Percentiles rank a stretch among this genome's conserved stretches.
phyloP scores from a whole-genome alignment of 2,329 filamentous ascomycete genomes.

The Trichoderma afroharzianum region DNA sequence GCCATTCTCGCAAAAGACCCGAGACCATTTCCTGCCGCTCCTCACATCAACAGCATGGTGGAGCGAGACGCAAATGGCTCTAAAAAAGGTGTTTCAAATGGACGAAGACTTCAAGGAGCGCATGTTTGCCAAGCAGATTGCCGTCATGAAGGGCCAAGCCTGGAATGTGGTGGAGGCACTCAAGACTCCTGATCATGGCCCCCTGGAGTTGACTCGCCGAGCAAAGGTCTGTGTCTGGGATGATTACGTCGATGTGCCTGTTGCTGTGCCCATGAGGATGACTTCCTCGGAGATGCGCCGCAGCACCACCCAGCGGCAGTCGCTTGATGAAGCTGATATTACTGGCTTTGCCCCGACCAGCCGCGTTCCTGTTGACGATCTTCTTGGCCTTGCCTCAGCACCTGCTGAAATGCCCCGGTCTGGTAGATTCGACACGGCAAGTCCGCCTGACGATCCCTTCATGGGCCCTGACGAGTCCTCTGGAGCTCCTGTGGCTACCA shows the following conservation, averaged over 20 bases:
- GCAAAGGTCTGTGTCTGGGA: constrained; percentile 97
- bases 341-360: constrained; percentile 35
- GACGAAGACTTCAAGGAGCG: constrained; percentile 96
- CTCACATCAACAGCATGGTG: constrained; percentile 96
- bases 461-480: constrained; percentile 37
- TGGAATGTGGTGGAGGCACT: constrained; percentile 99
- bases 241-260: constrained; percentile 90
- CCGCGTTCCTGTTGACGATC: constrained; percentile 52
- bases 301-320: constrained; percentile 48
- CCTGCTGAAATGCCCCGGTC: constrained; percentile 67
- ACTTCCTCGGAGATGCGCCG: constrained; percentile 82
- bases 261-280: constrained; percentile 83
- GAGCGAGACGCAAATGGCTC: constrained; percentile 84
- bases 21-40: constrained; percentile 92
- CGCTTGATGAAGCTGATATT: constrained; percentile 86
- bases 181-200: constrained; percentile 88
- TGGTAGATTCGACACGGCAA: constrained; percentile 67
- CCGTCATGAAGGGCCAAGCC: constrained; percentile 98
- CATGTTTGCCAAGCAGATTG: constrained; percentile 98
- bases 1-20: constrained; percentile 89
- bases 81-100: constrained; percentile 83
- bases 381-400: constrained; percentile 63
- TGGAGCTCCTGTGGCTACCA: constrained; percentile 15
- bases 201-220: constrained; percentile 84
- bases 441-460: constrained; percentile 39